phyloP scores from a whole-genome alignment of 495 filamentous ascomycete species.

The Penicillium argentinense region DNA sequence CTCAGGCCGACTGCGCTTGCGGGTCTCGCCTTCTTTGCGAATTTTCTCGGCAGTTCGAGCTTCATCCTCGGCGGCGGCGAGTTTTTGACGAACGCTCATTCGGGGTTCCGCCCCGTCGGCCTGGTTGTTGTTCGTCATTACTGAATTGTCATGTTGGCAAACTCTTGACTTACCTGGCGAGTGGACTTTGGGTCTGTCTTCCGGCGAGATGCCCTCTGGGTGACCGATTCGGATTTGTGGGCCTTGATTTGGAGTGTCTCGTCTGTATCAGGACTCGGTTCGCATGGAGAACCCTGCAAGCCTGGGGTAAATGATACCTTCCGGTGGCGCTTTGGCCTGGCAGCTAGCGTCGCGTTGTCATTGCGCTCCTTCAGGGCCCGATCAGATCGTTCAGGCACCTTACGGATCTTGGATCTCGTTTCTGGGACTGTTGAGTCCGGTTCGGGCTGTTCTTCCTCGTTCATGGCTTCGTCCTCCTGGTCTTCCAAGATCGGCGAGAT shows the following conservation, averaged over 20 bases:
- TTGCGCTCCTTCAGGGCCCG: conserved; percentile 44
- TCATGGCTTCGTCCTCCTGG: conserved; percentile 47
- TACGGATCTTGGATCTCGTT: conserved; percentile 22
- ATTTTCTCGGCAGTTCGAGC: conserved; percentile 39
- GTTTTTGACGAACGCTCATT: conserved; percentile 44
- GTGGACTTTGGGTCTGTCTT: conserved; percentile 33
- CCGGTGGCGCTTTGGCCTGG: conserved; percentile 33
- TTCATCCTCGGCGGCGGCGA: conserved; percentile 47
- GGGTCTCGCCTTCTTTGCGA: conserved; percentile 44
- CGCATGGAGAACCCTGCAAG: conserved; percentile 36
- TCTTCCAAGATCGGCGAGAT: conserved; percentile 55
- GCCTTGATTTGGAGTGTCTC: conserved; percentile 41
- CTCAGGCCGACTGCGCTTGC: conserved; percentile 42
- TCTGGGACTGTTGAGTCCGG: conserved; percentile 15
- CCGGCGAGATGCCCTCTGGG: conserved; percentile 32
- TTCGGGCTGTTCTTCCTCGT: conserved; percentile 31
- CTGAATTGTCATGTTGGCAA: not conserved
- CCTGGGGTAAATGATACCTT: conserved; percentile 48
- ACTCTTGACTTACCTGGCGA: conserved; percentile 32
- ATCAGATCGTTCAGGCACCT: conserved; percentile 26
- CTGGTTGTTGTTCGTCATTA: conserved; percentile 17
- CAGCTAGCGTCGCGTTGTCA: conserved; percentile 34
- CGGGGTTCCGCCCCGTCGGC: conserved; percentile 16
- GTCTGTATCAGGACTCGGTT: conserved; percentile 28
- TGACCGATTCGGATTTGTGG: conserved; percentile 36